Percentiles rank a stretch among this genome's conserved stretches.
Conservation (phyloP, 1,139 yeast genomes). For the Taphrina betulina region DNA sequence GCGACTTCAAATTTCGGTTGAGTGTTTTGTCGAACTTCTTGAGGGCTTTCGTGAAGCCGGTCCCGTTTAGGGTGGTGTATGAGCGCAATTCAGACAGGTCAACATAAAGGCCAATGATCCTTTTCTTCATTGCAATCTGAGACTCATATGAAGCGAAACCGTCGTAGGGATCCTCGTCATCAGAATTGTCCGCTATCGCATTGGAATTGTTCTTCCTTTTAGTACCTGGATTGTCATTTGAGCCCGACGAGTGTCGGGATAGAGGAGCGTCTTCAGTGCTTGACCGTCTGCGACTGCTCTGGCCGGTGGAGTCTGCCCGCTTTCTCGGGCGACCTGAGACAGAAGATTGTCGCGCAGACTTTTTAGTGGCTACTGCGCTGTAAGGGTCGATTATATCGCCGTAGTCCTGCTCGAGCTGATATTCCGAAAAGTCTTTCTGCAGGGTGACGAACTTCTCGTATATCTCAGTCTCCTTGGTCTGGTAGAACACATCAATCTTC, state of each 20-base stretch:
- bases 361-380: background rate
- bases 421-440: constrained; percentile 47
- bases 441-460: constrained; percentile 51
- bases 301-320: constrained; percentile 2
- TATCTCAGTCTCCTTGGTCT: constrained; percentile 52
- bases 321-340: constrained; percentile 8
- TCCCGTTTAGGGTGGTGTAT: constrained; percentile 73
- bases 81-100: constrained; percentile 79
- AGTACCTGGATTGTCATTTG: background rate
- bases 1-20: constrained; percentile 58
- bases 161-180: constrained; percentile 31
- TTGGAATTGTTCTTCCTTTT: constrained; percentile 2
- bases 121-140: constrained; percentile 66
- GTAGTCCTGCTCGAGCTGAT: constrained; percentile 37
- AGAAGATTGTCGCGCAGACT: constrained; percentile 8
- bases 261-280: constrained; percentile 27
- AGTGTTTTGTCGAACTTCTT: constrained; percentile 88
- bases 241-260: constrained; percentile 24
- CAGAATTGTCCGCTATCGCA: constrained; percentile 22
- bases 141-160: constrained; percentile 49
- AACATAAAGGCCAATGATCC: constrained; percentile 66
- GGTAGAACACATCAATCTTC: constrained; percentile 59
- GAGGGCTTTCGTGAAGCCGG: constrained; percentile 84
- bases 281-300: constrained; percentile 36
- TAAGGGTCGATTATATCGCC: constrained; percentile 13